Base-by-base conservation (phyloP, 2,329 filamentous ascomycete species). In the Ilyonectria destructans region DNA sequence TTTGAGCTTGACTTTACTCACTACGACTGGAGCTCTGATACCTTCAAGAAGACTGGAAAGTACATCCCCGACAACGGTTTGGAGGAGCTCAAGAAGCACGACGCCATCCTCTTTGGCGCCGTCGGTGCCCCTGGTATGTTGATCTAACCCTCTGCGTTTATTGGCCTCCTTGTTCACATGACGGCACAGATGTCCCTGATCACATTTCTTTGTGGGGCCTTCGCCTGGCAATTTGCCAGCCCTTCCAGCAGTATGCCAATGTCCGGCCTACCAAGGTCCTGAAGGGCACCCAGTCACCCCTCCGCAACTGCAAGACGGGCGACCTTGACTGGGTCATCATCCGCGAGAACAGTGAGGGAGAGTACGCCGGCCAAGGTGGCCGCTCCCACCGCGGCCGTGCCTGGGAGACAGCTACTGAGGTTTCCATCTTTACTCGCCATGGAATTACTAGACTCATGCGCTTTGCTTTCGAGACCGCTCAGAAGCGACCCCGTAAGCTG, bases 1-100 rank as follows among this genome's bases (percentile, higher is more conserved):
- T 93, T 93, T 78, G 82, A 85, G 9, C 82, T 93, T 0, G 80
- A 88, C 12, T 93, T 92, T 75, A 85, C 85, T 48, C 82, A 90
- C 71, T 91, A 88, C 72, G 89, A 92, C 77, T 93, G 90, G 91
- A 90, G 87, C 71, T 91, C 89, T 0, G 88, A 90, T 17, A 89
- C 85, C 0, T 93, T 91, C 80, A 91, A 91, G 77, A 86, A 86
- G 76, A 90, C 86, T 0, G 91, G 91, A 2, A 85, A 88, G 71
- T 93, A 77, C 43, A 78, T 79, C 8, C 77, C 77, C 0, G 75
- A 77, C 0, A 69, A 88, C 83, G 79, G 76, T 13, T 72, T 80
- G 8, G 75, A 79, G 37, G 69, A 73, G 48, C 74, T 82, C 29
- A 80, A 78, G 72, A 79, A 79, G 68, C 79, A 82, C 65, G 86